Evolutionary conservation across 805 yeast genomes (phyloP), one percentile per base, ranked within the genome.

Genomic region (Candida suzukii): DNA sequence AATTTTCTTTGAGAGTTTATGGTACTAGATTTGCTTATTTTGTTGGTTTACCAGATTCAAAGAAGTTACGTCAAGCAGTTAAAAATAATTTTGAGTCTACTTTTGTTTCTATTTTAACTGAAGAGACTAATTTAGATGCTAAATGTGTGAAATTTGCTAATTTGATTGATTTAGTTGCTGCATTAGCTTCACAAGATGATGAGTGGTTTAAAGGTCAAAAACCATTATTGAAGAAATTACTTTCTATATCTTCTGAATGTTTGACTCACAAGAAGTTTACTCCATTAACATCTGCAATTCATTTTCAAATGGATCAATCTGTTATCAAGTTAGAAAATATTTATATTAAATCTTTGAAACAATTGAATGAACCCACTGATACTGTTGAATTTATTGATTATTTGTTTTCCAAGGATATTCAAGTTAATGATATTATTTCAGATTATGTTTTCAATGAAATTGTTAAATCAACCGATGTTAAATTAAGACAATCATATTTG

Each of bases 281-380:
- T 1, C 60, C 76, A 1, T 57, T 78, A 43, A 68, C 75, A 2
- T 79, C 88, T 0, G 66, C 80, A 1, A 66, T 77, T 17, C 86
- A 81, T 45, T 74, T 88, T 54, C 86, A 83, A 54, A 68, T 86
- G 3, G 81, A 74, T 27, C 88, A 83, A 53, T 78, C 93, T 0
- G 64, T 84, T 21, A 71, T 71, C 20, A 78, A 74, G 41, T 67
- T 86, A 36, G 91, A 86, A 56, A 37, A 40, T 0, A 43, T 78
- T 1, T 72, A 72, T 42, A 65, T 76, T 37, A 49, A 61, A 12
- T 48, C 34, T 21, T 22, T 59, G 33, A 43, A 38, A 13, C 42
- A 41, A 6, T 34, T 39, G 2, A 40, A 46, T 29, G 54, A 58
- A 36, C 68, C 64, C 3, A 16, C 19, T 10, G 31, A 31, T 18